Base-by-base conservation (phyloP, 2,329 filamentous ascomycete genomes). In the Chrysoporthe austroafricana region DNA sequence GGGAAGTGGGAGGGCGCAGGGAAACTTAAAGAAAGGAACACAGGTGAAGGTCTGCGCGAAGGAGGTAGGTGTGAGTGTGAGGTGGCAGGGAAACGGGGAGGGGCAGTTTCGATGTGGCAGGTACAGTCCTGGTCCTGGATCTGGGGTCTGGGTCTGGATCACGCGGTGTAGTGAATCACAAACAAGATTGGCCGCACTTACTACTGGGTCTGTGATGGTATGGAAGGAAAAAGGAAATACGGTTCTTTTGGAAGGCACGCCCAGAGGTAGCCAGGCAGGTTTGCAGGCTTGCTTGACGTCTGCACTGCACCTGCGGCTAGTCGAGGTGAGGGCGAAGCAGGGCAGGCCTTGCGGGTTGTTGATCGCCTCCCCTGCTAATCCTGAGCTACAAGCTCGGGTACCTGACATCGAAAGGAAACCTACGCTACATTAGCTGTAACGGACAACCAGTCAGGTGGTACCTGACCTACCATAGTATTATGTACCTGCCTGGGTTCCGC, bases 91-190 rank as follows among this genome's bases (percentile, higher is more conserved):
- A 46, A 60, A 34, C 36, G 44, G 39, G 39, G 8, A 14, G 57
- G 39, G 11, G 42, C 6, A 60, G 32, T 21, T 36, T 46, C 59
- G 43, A 18, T 48, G 39, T 46, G 59, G 39, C 59, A 60, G 57
- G 57, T 44, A 42, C 57, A 14, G 18, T 14, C 36, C 56, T 58
- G 56, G 36, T 59, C 18, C n/a, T 36, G 36, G 54, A n/a, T 57
- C 32, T 52, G 43, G 59, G 59, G 65, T 62, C 57, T 60, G 57
- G 60, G 60, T 50, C 61, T 63, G 61, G 46, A 39, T 63, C 61
- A 64, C 64, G n/a, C 52, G 61, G 62, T 56, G 52, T 62, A 61
- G 62, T n/a, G 68, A 57, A 59, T 65, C 68, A 70, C 62, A 69
- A 61, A 54, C 56, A 57, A 26, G 50, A 64, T 42, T 54, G 39